Evolutionary conservation across 1,284 basidiomycete species (phyloP), one percentile per base, ranked within the genome.

Genomic region (Malassezia dermatis): DNA sequence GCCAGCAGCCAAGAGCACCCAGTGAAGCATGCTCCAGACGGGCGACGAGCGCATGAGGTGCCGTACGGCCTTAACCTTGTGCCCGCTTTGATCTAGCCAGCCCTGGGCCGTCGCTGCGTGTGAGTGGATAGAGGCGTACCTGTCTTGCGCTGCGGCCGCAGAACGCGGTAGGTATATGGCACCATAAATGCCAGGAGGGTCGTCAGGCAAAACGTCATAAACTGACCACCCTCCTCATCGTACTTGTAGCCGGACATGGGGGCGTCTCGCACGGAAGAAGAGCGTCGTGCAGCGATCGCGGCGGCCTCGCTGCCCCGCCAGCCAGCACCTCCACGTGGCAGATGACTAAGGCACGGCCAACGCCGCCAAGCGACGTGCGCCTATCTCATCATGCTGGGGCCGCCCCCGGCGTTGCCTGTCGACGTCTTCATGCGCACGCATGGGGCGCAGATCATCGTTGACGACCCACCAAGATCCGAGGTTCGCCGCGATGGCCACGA

Each of bases 1-100:
- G 51, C 89, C 89, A 15, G 79, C 74, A 26, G 83, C 59, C 12
- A 91, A 54, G 26, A 71, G 61, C 34, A 66, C 40, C 44, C 15
- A 27, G 15, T 28, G 39, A 13, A 43, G n/a, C 8, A 26, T 21
- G 3, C 6, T 24, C 17, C 15, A 19, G 2, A 21, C 4, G 3
- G 27, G 23, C 10, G 55, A 44, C 39, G 37, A 8, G 21, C 41
- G 37, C 45, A 52, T 42, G 13, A 57, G 26, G 4, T 8, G 21
- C 49, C 55, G 52, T 26, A 70, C 66, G n/a, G 58, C 50, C 5
- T 32, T 26, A 23, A 64, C 58, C 53, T 73, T 73, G 43, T 73
- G 66, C 7, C 71, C 71, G 17, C 52, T 55, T 8, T 60, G 58
- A 56, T 72, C 66, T 56, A 69, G 67, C 41, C 66, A 69, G 11